phyloP scores from a whole-genome alignment of 345 rosid species.

The Lepidium africanum region DNA sequence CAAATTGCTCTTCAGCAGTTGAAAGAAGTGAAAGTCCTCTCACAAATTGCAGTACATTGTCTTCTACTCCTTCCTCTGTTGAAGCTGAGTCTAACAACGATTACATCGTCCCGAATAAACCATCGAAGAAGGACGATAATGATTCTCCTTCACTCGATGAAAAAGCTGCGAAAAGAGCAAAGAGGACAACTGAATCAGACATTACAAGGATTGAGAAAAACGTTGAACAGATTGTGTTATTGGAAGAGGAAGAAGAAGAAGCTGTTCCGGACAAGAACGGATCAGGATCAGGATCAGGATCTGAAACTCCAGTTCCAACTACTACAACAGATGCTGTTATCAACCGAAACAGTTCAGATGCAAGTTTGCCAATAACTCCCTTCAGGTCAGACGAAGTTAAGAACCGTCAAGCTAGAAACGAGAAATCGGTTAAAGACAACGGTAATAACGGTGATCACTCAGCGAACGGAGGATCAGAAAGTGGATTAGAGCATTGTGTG shows the following conservation, averaged over 20 bases:
- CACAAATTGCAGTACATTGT: constrained; percentile 83
- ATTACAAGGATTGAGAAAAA: constrained; percentile 2
- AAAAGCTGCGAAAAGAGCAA: neutral
- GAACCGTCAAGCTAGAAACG: constrained; percentile 55
- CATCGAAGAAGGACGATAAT: neutral
- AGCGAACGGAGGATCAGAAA: constrained; percentile 25
- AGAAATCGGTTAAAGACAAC: constrained; percentile 34
- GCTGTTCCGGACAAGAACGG: constrained; percentile 16
- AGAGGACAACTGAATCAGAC: constrained; percentile 7
- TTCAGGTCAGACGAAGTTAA: constrained; percentile 50
- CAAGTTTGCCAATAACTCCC: constrained; percentile 78
- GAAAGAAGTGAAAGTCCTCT: constrained; percentile 92
- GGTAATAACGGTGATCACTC: constrained; percentile 22
- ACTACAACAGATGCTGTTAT: neutral
- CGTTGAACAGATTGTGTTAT: constrained; percentile 1
- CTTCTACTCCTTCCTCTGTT: constrained; percentile 72
- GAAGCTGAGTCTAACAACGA: constrained; percentile 80
- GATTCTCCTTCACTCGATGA: constrained; percentile 3
- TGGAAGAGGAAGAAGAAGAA: constrained; percentile 29
- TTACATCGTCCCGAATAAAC: constrained; percentile 12
- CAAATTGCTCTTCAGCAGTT: constrained; percentile 28
- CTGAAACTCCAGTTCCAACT: constrained; percentile 28
- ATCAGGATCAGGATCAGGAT: neutral
- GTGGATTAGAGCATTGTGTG: constrained; percentile 69
- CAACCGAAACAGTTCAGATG: constrained; percentile 33